These are phyloP conservation scores for Colletotrichum tofieldiae DNA, from an alignment of 2,329 filamentous ascomycete species.

Conservation along the genomic window DNA sequence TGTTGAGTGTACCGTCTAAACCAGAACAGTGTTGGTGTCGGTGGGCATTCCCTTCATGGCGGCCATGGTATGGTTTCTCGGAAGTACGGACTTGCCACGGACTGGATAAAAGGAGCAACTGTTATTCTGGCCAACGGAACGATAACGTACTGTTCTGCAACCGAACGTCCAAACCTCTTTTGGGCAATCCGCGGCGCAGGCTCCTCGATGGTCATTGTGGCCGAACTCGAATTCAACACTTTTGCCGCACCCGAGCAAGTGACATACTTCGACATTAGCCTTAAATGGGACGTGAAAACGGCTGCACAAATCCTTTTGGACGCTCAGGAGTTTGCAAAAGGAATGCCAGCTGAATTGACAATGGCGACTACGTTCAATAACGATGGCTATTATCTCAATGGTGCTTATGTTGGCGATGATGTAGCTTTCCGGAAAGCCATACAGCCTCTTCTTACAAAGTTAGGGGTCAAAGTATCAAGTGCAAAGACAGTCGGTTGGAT, in stretches of 20 bases:
- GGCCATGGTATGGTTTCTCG: conserved; percentile 55
- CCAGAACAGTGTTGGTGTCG: conserved; percentile 54
- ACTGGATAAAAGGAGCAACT: conserved; percentile 54
- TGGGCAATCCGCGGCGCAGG: conserved; percentile 61
- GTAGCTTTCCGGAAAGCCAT: conserved; percentile 8
- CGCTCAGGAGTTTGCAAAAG: conserved; percentile 15
- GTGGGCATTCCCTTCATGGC: conserved; percentile 58
- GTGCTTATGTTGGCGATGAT: conserved; percentile 16
- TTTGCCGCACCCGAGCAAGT: conserved; percentile 53
- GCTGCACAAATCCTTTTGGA: conserved; percentile 16
- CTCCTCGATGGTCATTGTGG: conserved; percentile 59
- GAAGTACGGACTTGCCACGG: conserved; percentile 50
- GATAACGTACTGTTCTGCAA: conserved; percentile 51
- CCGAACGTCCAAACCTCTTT: conserved; percentile 57
- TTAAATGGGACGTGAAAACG: conserved; percentile 11
- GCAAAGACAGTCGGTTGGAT: conserved; percentile 33
- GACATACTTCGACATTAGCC: conserved; percentile 46
- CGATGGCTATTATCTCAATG: conserved; percentile 27
- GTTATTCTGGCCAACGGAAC: conserved; percentile 56
- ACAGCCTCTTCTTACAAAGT: conserved; percentile 16
- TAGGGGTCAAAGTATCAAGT: conserved; percentile 23
- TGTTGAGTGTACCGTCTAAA: background rate
- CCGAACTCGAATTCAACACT: conserved; percentile 57
- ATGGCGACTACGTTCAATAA: conserved; percentile 41
- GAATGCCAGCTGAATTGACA: conserved; percentile 48